These are phyloP conservation scores for Mucor piriformis DNA, from an alignment of 371 early-diverging fungal genomes.

Conservation along the genomic window DNA sequence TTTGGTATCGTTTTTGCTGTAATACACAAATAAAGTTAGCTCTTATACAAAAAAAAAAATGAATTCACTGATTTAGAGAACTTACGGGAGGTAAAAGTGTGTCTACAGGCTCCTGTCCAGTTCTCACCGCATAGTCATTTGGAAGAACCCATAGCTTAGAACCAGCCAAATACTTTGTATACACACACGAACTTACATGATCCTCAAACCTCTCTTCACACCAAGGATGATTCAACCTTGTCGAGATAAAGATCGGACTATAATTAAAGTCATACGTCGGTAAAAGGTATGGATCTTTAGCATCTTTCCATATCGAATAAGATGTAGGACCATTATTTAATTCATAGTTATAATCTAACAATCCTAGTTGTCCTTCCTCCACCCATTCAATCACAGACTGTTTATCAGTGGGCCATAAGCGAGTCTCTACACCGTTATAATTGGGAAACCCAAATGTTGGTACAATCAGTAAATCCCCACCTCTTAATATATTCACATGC, in stretches of 20 bases:
- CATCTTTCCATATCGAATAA: conserved; percentile 35
- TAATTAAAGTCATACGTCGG: conserved; percentile 42
- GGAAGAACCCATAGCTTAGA: conserved; percentile 45
- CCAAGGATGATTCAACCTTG: conserved; percentile 42
- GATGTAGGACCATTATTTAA: conserved; percentile 43
- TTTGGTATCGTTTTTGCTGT: conserved; percentile 27
- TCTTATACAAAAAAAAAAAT: neutral
- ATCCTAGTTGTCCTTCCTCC: conserved; percentile 33
- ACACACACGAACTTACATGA: conserved; percentile 39
- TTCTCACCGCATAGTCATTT: conserved; percentile 36
- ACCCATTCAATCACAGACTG: conserved; percentile 31
- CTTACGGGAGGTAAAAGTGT: conserved; percentile 3
- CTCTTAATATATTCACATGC: conserved; percentile 17
- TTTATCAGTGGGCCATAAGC: conserved; percentile 30
- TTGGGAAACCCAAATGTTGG: conserved; percentile 44
- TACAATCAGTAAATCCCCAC: conserved; percentile 39
- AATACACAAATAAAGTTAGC: neutral
- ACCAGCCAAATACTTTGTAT: conserved; percentile 38
- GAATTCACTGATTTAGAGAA: neutral
- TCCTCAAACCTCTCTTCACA: conserved; percentile 52
- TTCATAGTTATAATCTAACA: conserved; percentile 37
- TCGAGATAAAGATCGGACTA: conserved; percentile 37
- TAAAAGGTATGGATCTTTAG: conserved; percentile 38
- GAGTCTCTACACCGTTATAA: conserved; percentile 10
- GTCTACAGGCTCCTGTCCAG: conserved; percentile 33